Percentiles rank a stretch among this genome's conserved stretches.
Evolutionary conservation across 176 grass and related monocot genomes (phyloP).

Genomic region (Bonia amplexicaulis): DNA sequence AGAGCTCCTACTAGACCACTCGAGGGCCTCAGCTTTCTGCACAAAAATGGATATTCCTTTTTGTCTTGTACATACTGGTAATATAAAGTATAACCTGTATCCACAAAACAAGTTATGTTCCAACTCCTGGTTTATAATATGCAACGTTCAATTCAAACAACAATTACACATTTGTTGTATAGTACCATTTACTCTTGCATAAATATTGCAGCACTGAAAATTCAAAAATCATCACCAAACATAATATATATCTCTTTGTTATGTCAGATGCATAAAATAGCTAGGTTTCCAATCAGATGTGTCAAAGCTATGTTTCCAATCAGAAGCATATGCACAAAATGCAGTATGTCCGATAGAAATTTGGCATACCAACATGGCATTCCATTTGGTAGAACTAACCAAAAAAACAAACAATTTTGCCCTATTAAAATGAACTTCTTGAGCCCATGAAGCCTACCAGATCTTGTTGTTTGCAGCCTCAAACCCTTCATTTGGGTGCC

Average conservation of each 20-base stretch:
- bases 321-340: not conserved
- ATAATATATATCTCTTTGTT: not conserved
- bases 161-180: not conserved
- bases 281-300: not conserved
- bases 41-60: slow-evolving; percentile 83
- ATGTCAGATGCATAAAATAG: not conserved
- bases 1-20: slow-evolving; percentile 41
- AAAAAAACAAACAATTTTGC: too few species aligned
- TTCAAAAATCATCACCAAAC: not conserved
- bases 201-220: not conserved
- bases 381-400: too few species aligned
- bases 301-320: not conserved
- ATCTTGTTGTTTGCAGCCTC: slow-evolving; percentile 37
- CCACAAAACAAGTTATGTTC: not conserved
- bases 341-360: not conserved
- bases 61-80: slow-evolving; percentile 76
- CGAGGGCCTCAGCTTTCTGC: slow-evolving; percentile 46
- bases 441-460: slow-evolving; percentile 37
- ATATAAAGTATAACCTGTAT: slow-evolving; percentile 87
- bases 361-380: not conserved
- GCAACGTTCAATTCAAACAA: not conserved
- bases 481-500: slow-evolving; percentile 49
- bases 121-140: not conserved
- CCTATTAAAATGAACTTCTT: not conserved
- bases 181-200: not conserved